Evolutionary conservation across 768 basidiomycete species (phyloP).

Genomic region (Suillus lakei): DNA sequence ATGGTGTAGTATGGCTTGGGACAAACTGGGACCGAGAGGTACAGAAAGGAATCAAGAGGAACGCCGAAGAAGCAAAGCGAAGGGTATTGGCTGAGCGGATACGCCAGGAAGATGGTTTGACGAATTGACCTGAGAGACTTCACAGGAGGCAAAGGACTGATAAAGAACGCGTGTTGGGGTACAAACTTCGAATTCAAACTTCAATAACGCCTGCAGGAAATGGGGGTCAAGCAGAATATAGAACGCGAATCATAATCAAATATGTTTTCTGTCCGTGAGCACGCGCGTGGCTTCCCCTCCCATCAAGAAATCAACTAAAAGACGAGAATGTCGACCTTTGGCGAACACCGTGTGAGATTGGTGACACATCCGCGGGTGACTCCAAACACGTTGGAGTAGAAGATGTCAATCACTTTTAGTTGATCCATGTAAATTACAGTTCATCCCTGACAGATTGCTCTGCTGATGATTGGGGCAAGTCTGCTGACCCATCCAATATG

Average conservation of each 20-base stretch:
- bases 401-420: neutral
- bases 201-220: neutral
- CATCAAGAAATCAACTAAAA: neutral
- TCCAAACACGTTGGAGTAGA: constrained; percentile 3
- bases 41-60: constrained; percentile 42
- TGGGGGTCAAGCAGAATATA: constrained; percentile 1
- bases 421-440: constrained; percentile 21
- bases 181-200: neutral
- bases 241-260: constrained; percentile 1
- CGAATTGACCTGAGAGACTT: constrained; percentile 19
- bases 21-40: constrained; percentile 56
- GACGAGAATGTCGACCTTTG: neutral
- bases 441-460: constrained; percentile 39
- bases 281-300: neutral
- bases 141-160: constrained; percentile 1
- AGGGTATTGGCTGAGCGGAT: constrained; percentile 27
- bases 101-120: constrained; percentile 18
- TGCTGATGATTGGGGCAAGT: constrained; percentile 49
- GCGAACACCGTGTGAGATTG: constrained; percentile 1
- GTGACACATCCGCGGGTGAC: neutral
- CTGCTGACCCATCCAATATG: constrained; percentile 68
- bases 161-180: constrained; percentile 6
- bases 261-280: neutral
- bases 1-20: constrained; percentile 58
- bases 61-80: constrained; percentile 38